These are phyloP conservation scores for Hirsutella thompsonii DNA, from an alignment of 2,329 filamentous ascomycete genomes.

Conservation along the genomic window DNA sequence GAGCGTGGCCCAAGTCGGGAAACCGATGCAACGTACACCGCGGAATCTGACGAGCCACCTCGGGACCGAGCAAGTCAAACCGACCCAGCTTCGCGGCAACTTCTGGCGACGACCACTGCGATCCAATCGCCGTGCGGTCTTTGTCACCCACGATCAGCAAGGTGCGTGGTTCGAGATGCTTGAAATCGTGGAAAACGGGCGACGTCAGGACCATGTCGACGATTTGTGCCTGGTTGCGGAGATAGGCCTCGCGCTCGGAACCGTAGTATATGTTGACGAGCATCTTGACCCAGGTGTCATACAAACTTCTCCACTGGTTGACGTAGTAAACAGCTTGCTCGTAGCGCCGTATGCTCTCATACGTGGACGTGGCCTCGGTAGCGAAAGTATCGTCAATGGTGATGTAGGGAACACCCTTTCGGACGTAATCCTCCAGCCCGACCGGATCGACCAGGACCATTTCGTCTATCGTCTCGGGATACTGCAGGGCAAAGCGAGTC, in stretches of 20 bases:
- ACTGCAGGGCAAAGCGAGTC: slow-evolving; percentile 37
- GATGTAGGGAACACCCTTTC: slow-evolving; percentile 33
- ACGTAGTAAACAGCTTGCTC: slow-evolving; percentile 35
- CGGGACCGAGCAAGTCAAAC: slow-evolving; percentile 34
- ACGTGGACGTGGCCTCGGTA: slow-evolving; percentile 26
- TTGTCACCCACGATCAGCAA: slow-evolving; percentile 36
- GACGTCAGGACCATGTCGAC: slow-evolving; percentile 43
- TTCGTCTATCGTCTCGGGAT: slow-evolving; percentile 25
- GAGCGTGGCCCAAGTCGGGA: slow-evolving; percentile 34
- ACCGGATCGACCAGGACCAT: slow-evolving; percentile 38
- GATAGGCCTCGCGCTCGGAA: slow-evolving; percentile 25
- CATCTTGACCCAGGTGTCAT: slow-evolving; percentile 44
- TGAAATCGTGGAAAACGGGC: slow-evolving; percentile 36
- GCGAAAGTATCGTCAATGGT: slow-evolving; percentile 24
- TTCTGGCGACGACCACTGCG: slow-evolving; percentile 32
- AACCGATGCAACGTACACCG: slow-evolving; percentile 32
- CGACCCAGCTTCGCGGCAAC: slow-evolving; percentile 32
- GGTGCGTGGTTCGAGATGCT: slow-evolving; percentile 28
- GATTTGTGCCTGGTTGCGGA: slow-evolving; percentile 33
- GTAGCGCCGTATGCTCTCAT: slow-evolving; percentile 29
- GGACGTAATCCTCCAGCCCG: slow-evolving; percentile 40
- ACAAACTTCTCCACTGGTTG: slow-evolving; percentile 31
- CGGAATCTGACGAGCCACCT: slow-evolving; percentile 28
- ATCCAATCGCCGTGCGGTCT: slow-evolving; percentile 42
- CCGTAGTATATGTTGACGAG: slow-evolving; percentile 36